phyloP scores from a whole-genome alignment of 495 filamentous ascomycete genomes.

The Aspergillus ostianus region DNA sequence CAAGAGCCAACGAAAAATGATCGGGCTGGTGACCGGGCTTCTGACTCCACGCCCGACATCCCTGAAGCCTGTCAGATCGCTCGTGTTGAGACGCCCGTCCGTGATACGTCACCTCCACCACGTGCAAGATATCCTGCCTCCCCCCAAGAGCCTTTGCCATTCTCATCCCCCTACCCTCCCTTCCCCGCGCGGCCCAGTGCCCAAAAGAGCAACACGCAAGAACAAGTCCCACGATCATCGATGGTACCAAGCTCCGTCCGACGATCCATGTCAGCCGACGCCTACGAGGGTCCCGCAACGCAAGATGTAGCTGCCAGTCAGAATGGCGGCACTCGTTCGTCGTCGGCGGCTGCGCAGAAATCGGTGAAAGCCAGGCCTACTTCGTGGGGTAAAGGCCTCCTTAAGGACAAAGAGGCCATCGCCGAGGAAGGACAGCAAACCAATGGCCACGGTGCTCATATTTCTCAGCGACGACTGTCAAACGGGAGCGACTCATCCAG shows the following conservation, averaged over 20 bases:
- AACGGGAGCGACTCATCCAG: constrained; percentile 62
- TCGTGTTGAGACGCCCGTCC: constrained; percentile 26
- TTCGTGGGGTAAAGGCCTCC: constrained; percentile 29
- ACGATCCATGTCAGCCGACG: constrained; percentile 27
- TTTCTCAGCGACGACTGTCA: constrained; percentile 33
- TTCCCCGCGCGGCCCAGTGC: constrained; percentile 14
- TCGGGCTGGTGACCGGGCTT: background rate
- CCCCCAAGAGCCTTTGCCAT: constrained; percentile 14
- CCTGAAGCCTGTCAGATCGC: constrained; percentile 22
- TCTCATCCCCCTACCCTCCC: constrained; percentile 25
- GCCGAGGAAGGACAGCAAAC: constrained; percentile 4
- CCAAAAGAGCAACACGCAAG: background rate
- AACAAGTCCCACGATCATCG: constrained; percentile 6
- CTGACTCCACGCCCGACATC: constrained; percentile 9
- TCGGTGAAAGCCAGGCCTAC: constrained; percentile 21
- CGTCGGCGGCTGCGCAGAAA: constrained; percentile 8
- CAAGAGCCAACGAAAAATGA: background rate
- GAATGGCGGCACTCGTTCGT: background rate
- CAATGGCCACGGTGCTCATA: constrained; percentile 10
- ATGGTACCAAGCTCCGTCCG: constrained; percentile 16
- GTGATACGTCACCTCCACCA: constrained; percentile 13
- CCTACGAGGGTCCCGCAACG: constrained; percentile 12
- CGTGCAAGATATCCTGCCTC: constrained; percentile 22
- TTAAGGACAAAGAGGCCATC: constrained; percentile 8
- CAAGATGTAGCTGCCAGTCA: background rate